Conservation (phyloP, 2,329 filamentous ascomycete genomes). For the Trichoderma pleuroti region DNA sequence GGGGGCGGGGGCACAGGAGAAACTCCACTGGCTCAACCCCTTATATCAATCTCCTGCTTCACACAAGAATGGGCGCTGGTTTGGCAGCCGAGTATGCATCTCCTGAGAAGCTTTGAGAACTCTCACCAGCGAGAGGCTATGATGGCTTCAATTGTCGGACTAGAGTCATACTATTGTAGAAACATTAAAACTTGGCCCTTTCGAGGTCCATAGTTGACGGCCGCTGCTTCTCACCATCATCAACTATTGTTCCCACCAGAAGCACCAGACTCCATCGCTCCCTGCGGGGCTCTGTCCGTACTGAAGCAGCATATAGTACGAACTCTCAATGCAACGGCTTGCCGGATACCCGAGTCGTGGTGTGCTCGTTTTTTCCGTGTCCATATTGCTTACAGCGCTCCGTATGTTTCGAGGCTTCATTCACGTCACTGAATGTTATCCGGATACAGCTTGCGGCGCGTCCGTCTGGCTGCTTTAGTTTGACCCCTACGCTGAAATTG, state of each 20-base stretch:
- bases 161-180: background rate
- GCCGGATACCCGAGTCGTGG: conserved; percentile 6
- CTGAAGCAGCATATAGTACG: background rate
- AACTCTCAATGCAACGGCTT: background rate
- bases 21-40: conserved; percentile 8
- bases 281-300: background rate
- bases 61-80: background rate
- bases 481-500: conserved; percentile 6
- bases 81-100: background rate
- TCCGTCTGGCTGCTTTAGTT: background rate
- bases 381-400: conserved; percentile 2
- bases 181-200: background rate
- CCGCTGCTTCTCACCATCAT: background rate
- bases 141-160: background rate
- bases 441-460: background rate
- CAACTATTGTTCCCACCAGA: background rate
- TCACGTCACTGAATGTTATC: background rate
- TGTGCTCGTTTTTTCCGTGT: background rate
- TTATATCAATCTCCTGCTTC: background rate
- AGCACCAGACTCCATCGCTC: background rate
- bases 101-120: background rate
- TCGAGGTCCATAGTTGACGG: background rate
- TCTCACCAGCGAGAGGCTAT: background rate
- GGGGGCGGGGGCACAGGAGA: conserved; percentile 8
- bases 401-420: background rate